Percentiles rank a stretch among this genome's conserved stretches.
These are phyloP conservation scores for Xylaria palmicola DNA, from an alignment of 495 filamentous ascomycete species.

Conservation along the genomic window DNA sequence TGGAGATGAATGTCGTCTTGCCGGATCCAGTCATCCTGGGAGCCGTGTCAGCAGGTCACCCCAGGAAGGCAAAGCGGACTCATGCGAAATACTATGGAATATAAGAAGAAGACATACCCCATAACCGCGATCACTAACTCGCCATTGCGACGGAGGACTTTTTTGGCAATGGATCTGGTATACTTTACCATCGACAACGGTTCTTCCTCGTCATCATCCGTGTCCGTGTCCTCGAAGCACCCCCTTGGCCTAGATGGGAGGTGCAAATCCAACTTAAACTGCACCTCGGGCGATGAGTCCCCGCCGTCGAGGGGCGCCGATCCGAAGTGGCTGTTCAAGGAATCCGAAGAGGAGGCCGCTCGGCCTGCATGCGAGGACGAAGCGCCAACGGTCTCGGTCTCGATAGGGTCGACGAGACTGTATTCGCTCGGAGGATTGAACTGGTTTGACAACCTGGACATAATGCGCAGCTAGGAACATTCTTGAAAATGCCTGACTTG, in stretches of 20 bases:
- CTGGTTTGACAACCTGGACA: too few relatives aligned
- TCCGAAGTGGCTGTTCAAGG: background rate
- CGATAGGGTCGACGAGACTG: constrained; percentile 3
- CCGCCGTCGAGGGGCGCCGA: too few relatives aligned
- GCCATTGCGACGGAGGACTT: too few relatives aligned
- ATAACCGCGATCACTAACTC: constrained; percentile 27
- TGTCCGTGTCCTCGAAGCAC: background rate
- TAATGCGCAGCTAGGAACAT: too few relatives aligned
- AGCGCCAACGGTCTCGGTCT: constrained; percentile 9
- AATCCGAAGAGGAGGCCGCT: background rate
- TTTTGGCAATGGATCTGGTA: constrained; percentile 5
- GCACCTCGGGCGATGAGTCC: too few relatives aligned
- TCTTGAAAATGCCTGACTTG: too few relatives aligned
- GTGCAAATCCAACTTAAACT: too few relatives aligned
- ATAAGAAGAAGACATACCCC: constrained; percentile 20
- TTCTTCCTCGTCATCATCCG: background rate
- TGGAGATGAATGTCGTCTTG: constrained; percentile 45
- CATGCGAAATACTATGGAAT: background rate
- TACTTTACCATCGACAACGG: background rate
- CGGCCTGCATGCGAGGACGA: background rate
- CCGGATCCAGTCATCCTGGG: constrained; percentile 39
- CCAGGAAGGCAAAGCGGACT: background rate
- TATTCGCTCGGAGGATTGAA: constrained; percentile 15
- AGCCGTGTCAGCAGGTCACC: background rate
- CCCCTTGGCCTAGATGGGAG: too few relatives aligned